Evolutionary conservation across 2,329 filamentous ascomycete species (phyloP), one percentile per base, ranked within the genome.

Genomic region (Diaporthe batatas): DNA sequence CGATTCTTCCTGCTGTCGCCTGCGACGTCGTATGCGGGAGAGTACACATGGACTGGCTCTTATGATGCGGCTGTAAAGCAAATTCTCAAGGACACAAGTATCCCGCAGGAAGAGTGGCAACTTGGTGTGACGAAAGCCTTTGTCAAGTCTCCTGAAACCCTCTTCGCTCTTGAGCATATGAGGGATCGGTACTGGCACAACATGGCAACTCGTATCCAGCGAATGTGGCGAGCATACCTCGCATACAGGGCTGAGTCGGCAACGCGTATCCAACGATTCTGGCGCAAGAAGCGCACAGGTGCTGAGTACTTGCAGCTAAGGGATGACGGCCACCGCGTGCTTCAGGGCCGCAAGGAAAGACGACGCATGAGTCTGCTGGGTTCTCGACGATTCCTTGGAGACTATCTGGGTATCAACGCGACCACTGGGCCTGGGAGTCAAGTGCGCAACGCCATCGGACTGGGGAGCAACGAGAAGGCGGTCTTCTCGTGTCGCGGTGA

Each of bases 171-270:
- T 14, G 96, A 99, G 83, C 95, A 97, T 72, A 98, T 99, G 96
- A 91, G 96, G 80, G 96, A 99, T 81, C 89, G 94, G 72, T 99
- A 98, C 83, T 98, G 96, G 96, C 96, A 98, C 83, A 99, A 98
- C 84, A 98, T 99, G 96, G 96, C 96, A 4, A 97, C 96, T 74
- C 91, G 96, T 73, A 98, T 99, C 73, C 96, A 99, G 84, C 91
- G 96, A 77, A 96, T 97, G 80, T 99, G 96, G 96, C 91, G 96
- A 78, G 97, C 97, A 68, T 98, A 98, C 80, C 88, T 98, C 53
- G 92, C 96, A 6, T 98, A 98, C 83, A 91, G 96, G 57, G 93
- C 91, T 34, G 96, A 99, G 83, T 96, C 94, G 73, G 96, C 96
- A 8, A 98, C 93, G 18, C 91, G 96, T 44, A 98, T 99, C 76